Evolutionary conservation across 257 asterid species (phyloP), one percentile per base, ranked within the genome.

Genomic region (Gentiana macrophylla): DNA sequence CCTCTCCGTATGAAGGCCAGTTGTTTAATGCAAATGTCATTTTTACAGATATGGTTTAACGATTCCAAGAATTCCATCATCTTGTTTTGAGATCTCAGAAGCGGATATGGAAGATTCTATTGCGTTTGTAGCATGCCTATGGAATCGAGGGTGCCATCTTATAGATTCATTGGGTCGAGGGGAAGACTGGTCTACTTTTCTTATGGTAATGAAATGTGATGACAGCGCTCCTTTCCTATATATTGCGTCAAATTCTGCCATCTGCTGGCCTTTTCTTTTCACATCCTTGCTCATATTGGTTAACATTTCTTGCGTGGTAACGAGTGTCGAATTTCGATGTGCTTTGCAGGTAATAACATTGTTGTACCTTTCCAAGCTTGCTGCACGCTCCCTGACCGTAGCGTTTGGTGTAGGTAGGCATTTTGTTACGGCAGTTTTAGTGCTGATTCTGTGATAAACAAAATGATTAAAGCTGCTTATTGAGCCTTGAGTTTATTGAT

Each of bases 1-100:
- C 2, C 37, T 41, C 50, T 36, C 32, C 33, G 2, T 60, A 10
- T 4, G 32, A 5, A 3, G 33, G 55, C 61, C 63, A 46, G 13
- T 38, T 58, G 62, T 12, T 63, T 44, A 51, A 52, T 58, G 35
- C 12, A 2, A 5, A 12, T 53, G 24, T 62, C 52, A 35, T 69
- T 63, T 64, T 49, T 60, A 57, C 93, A 85, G 97, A 66, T 74
- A 48, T 60, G 83, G 89, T 47, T 64, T 76, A 50, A 55, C 52
- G 60, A 60, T 80, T 66, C 88, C 87, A 56, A 74, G 86, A 70
- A 57, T 92, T 62, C 70, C 94, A 15, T 72, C 78, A 52, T 81
- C 95, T 12, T 75, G 67, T 70, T 86, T 88, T 77, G 95, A 85
- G 80, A 75, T 92, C 67, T 92, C 97, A 10, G 92, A 83, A 73